phyloP scores from a whole-genome alignment of 2,329 filamentous ascomycete species.

The Fusarium pseudocircinatum region DNA sequence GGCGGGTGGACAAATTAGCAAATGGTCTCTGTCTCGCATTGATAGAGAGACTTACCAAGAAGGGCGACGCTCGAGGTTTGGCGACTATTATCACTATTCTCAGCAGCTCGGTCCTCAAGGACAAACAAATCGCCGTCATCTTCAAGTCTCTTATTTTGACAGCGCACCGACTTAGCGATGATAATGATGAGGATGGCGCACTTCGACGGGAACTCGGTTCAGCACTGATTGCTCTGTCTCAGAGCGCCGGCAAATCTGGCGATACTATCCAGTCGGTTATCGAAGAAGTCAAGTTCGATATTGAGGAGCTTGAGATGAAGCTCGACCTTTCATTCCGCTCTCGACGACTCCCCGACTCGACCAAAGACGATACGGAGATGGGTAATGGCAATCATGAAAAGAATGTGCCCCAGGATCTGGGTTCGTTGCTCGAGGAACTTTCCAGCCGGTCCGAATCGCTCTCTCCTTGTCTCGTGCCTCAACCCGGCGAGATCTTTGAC shows the following conservation, averaged over 20 bases:
- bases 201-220: slow-evolving; percentile 72
- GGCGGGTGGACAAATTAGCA: slow-evolving; percentile 75
- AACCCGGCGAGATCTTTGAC: slow-evolving; percentile 63
- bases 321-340: slow-evolving; percentile 76
- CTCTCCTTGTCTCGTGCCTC: slow-evolving; percentile 63
- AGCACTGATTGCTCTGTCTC: slow-evolving; percentile 72
- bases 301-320: slow-evolving; percentile 78
- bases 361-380: slow-evolving; percentile 58
- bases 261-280: slow-evolving; percentile 74
- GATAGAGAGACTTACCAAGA: slow-evolving; percentile 69
- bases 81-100: slow-evolving; percentile 70
- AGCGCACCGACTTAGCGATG: slow-evolving; percentile 66
- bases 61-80: slow-evolving; percentile 66
- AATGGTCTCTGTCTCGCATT: slow-evolving; percentile 76
- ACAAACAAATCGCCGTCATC: slow-evolving; percentile 70
- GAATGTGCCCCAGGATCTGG: slow-evolving; percentile 51
- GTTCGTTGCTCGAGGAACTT: slow-evolving; percentile 52
- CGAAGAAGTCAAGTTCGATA: slow-evolving; percentile 73
- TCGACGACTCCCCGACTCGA: slow-evolving; percentile 58
- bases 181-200: slow-evolving; percentile 62
- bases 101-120: slow-evolving; percentile 66
- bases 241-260: slow-evolving; percentile 66
- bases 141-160: slow-evolving; percentile 72
- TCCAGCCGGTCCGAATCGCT: slow-evolving; percentile 50
- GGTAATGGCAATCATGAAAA: slow-evolving; percentile 38